Conservation (phyloP, 306 rosid species). For the Fragaria vesca region DNA sequence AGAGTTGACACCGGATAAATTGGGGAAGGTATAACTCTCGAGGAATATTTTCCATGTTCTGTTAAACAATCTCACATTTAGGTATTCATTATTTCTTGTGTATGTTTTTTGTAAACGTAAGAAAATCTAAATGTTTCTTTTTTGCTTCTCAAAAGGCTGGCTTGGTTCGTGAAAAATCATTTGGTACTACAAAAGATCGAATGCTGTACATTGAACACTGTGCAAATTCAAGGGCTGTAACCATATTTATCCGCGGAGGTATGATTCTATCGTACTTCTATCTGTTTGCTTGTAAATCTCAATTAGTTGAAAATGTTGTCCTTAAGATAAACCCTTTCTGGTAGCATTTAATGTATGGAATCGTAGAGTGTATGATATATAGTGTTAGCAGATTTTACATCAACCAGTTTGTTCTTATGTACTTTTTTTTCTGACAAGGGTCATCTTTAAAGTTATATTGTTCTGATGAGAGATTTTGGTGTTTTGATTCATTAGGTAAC, state of each 20-base stretch:
- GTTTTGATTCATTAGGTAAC: slow-evolving; percentile 56
- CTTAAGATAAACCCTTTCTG: background rate
- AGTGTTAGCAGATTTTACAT: background rate
- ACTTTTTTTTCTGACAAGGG: background rate
- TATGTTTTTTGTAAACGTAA: background rate
- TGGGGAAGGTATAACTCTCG: slow-evolving; percentile 67
- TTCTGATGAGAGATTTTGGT: slow-evolving; percentile 21
- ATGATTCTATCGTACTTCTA: background rate
- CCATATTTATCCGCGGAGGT: slow-evolving; percentile 95
- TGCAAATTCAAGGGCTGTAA: slow-evolving; percentile 96
- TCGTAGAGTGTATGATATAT: background rate
- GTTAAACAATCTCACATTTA: background rate
- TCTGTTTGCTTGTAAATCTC: slow-evolving; percentile 6
- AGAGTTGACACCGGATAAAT: slow-evolving; percentile 82
- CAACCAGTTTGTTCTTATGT: background rate
- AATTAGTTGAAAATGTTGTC: background rate
- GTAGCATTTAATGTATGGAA: background rate
- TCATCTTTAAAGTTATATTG: background rate
- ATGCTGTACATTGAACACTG: slow-evolving; percentile 97
- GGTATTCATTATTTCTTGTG: background rate
- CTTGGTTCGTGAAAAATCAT: slow-evolving; percentile 84
- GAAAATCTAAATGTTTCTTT: background rate
- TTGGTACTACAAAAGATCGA: slow-evolving; percentile 96
- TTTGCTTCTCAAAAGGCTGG: slow-evolving; percentile 60
- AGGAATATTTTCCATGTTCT: background rate